Conservation (phyloP, 2,329 filamentous ascomycete species). For the Aureobasidium sp. region DNA sequence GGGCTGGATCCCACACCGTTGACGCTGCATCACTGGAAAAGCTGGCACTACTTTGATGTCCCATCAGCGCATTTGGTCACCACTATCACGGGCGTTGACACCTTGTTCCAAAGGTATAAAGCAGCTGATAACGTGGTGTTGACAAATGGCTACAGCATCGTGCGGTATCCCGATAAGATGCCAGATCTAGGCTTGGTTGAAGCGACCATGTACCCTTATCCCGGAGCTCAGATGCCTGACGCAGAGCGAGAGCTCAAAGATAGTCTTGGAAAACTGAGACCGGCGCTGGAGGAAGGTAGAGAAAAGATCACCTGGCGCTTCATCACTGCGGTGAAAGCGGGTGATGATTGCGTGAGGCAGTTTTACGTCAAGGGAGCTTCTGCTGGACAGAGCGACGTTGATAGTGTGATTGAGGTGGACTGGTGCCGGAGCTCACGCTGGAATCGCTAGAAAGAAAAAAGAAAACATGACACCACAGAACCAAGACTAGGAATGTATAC, state of each 20-base stretch:
- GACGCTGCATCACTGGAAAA: not conserved
- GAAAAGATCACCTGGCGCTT: slow-evolving; percentile 18
- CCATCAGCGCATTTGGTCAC: not conserved
- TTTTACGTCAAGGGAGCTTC: slow-evolving; percentile 20
- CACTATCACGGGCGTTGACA: not conserved
- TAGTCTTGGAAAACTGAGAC: not conserved
- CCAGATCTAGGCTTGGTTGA: not conserved
- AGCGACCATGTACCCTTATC: not conserved
- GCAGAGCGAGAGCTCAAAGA: not conserved
- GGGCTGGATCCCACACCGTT: not conserved
- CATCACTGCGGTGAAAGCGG: slow-evolving; percentile 17
- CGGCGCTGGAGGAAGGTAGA: not conserved
- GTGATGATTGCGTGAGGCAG: slow-evolving; percentile 20
- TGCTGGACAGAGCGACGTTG: slow-evolving; percentile 6
- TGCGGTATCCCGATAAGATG: not conserved
- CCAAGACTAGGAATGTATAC: too few species aligned
- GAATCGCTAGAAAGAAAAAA: too few species aligned
- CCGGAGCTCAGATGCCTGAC: not conserved
- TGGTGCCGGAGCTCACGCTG: slow-evolving; percentile 17
- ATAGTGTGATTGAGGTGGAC: slow-evolving; percentile 23
- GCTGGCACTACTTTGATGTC: not conserved
- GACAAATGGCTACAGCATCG: not conserved
- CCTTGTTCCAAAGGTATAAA: not conserved
- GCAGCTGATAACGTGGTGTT: not conserved
- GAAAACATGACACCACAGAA: too few species aligned